Evolutionary conservation across 768 basidiomycete species (phyloP).

Genomic region (Hygrophorus pudorinus): DNA sequence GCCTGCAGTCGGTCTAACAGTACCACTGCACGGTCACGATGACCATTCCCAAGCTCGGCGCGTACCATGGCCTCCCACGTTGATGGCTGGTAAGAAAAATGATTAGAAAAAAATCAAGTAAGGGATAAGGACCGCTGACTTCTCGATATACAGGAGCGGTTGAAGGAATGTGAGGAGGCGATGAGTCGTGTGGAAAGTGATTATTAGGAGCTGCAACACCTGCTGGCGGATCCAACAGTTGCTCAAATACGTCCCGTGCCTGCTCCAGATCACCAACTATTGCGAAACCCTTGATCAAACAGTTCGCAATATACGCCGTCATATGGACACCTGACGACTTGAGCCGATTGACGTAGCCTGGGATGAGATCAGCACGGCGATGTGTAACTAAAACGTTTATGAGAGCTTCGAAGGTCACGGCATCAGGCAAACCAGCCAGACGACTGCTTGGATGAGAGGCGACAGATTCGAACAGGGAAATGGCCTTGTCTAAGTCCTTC

Average conservation of each 20-base stretch:
- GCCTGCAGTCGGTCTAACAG: conserved; percentile 65
- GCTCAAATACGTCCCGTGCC: conserved; percentile 73
- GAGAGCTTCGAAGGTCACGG: conserved; percentile 82
- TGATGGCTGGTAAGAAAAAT: conserved; percentile 54
- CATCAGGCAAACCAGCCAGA: conserved; percentile 54
- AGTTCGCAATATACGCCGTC: conserved; percentile 93
- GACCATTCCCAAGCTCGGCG: conserved; percentile 74
- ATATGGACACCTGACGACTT: conserved; percentile 57
- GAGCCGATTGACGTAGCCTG: conserved; percentile 56
- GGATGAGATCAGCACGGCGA: conserved; percentile 70
- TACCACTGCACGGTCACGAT: conserved; percentile 56
- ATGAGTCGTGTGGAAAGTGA: conserved; percentile 62
- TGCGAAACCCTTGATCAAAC: conserved; percentile 66
- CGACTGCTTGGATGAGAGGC: conserved; percentile 20
- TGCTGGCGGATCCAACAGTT: conserved; percentile 65
- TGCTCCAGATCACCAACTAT: conserved; percentile 58
- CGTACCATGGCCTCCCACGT: conserved; percentile 96
- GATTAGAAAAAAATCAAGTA: conserved; percentile 2
- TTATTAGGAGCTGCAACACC: conserved; percentile 87
- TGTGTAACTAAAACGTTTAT: conserved; percentile 78
- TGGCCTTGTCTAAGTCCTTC: conserved; percentile 69
- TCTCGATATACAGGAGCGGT: conserved; percentile 74
- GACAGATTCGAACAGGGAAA: conserved; percentile 71
- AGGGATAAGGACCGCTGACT: conserved; percentile 30
- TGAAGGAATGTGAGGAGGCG: conserved; percentile 23